Evolutionary conservation across 148 eudicot genomes (phyloP), one percentile per base, ranked within the genome.

Genomic region (Pouteria glomerata): DNA sequence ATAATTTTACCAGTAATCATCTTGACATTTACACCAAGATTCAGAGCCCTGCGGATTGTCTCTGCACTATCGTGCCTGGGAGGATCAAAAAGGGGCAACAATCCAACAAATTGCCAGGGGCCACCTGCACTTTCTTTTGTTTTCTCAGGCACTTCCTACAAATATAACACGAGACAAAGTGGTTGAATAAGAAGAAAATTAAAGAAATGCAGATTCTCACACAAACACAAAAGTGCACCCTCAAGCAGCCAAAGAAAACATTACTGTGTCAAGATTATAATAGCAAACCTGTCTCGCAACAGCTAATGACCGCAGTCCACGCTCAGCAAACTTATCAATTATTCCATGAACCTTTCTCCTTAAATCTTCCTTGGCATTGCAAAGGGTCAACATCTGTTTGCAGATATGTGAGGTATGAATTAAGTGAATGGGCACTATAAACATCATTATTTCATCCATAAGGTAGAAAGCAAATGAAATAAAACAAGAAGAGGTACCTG

Each of bases 21-120:
- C 86, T 92, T 92, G 56, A 92, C 97, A 77, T 92, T 92, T 37
- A 92, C 97, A 59, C 97, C 97, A 79, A 92, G 97, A 76, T 92
- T 81, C 19, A 92, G 90, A 55, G 97, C 97, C 88, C 83, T 84
- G 62, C 97, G 89, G 73, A 93, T 93, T 16, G 98, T 93, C 69
- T 90, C 93, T 56, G 91, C 91, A 84, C 96, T 93, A 80, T 92
- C 97, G 27, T 92, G 96, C 75, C 97, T 86, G n/a, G 97, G 97
- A 77, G 97, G 97, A 67, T 92, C 98, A 76, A 93, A 93, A 34
- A 93, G 94, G 29, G 98, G 86, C 73, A 93, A 78, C 75, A 93
- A 72, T 18, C 96, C 96, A 50, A 85, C 90, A 80, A 93, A 93
- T 78, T 90, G 89, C 98, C 98, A 93, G 45, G 98, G 94, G 53